These are phyloP conservation scores for Xylariaceae sp. DNA, from an alignment of 2,329 filamentous ascomycete genomes.

Conservation along the genomic window DNA sequence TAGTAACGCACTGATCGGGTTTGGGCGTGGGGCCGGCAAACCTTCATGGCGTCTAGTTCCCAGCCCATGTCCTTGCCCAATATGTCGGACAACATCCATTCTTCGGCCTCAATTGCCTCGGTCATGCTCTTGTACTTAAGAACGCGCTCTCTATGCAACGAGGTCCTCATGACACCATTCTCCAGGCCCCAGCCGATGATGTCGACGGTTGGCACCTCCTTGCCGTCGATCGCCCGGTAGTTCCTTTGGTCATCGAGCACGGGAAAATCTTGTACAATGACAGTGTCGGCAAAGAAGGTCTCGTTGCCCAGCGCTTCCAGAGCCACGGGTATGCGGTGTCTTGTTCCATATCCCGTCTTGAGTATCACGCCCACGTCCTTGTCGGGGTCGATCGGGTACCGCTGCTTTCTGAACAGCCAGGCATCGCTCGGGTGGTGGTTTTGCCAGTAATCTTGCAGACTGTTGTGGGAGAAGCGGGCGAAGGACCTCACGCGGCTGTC, in stretches of 20 bases:
- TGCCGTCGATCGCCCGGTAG: conserved; percentile 19
- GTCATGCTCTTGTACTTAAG: conserved; percentile 24
- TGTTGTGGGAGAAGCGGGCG: conserved; percentile 22
- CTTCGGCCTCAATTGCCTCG: conserved; percentile 25
- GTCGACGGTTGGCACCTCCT: conserved; percentile 21
- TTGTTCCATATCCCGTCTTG: conserved; percentile 50
- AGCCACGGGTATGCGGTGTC: conserved; percentile 38
- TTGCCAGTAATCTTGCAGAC: conserved; percentile 22
- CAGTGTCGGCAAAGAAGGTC: conserved; percentile 31
- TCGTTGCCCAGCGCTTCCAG: conserved; percentile 37
- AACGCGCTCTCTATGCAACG: conserved; percentile 22
- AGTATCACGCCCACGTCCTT: conserved; percentile 43
- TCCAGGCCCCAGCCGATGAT: conserved; percentile 26
- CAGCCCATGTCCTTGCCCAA: conserved; percentile 25
- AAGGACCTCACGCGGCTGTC: conserved; percentile 22
- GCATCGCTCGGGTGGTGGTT: conserved; percentile 28
- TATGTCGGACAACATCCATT: conserved; percentile 24
- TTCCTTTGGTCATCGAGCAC: conserved; percentile 14
- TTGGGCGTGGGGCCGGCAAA: conserved; percentile 10
- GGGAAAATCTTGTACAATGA: conserved; percentile 46
- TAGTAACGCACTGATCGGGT: conserved; percentile 4
- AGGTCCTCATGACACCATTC: conserved; percentile 19
- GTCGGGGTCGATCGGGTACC: conserved; percentile 35
- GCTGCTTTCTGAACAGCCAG: conserved; percentile 32
- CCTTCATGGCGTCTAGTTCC: conserved; percentile 30